A percentile compares a stretch with the other conserved stretches of the same genome.
Evolutionary conservation across 139 green algal species (phyloP).

Genomic region (Chlamydomonas incerta): DNA sequence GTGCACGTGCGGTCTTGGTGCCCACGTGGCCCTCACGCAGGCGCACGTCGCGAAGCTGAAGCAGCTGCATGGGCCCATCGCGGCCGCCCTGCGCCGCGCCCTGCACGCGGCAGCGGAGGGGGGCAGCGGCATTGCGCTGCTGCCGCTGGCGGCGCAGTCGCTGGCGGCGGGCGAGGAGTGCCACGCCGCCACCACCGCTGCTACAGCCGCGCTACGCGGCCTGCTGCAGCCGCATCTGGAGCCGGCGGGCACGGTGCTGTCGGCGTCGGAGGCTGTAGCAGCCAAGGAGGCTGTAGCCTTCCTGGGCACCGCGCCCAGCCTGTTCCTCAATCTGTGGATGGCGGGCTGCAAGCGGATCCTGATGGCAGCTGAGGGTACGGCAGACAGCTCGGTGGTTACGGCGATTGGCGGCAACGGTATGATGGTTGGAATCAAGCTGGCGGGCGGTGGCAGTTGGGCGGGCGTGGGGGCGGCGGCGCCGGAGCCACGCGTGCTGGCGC

Average conservation of each 20-base stretch:
- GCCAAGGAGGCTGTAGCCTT: background rate
- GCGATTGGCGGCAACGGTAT: conserved; percentile 12
- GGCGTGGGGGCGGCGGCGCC: background rate
- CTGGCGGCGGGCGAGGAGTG: conserved; percentile 22
- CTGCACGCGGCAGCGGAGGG: background rate
- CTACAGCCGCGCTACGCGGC: background rate
- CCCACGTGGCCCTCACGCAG: no score
- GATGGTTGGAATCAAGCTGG: background rate
- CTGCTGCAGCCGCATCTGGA: conserved; percentile 1
- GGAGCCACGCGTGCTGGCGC: background rate
- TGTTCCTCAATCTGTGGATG: conserved; percentile 25
- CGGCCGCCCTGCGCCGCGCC: background rate
- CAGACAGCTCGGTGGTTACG: background rate
- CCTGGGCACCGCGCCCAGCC: background rate
- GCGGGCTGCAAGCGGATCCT: conserved; percentile 12
- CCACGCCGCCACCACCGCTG: background rate
- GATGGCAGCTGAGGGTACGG: background rate
- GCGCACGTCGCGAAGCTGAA: conserved; percentile 9
- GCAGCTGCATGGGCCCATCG: background rate
- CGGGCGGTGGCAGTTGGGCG: background rate
- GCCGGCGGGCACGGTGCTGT: background rate
- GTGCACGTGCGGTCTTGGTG: no score
- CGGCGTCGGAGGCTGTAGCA: background rate
- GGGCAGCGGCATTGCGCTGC: background rate
- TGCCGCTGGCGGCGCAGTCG: background rate